Evolutionary conservation across 2,329 filamentous ascomycete species (phyloP), one percentile per base, ranked within the genome.

Genomic region (Diaporthe sp.): DNA sequence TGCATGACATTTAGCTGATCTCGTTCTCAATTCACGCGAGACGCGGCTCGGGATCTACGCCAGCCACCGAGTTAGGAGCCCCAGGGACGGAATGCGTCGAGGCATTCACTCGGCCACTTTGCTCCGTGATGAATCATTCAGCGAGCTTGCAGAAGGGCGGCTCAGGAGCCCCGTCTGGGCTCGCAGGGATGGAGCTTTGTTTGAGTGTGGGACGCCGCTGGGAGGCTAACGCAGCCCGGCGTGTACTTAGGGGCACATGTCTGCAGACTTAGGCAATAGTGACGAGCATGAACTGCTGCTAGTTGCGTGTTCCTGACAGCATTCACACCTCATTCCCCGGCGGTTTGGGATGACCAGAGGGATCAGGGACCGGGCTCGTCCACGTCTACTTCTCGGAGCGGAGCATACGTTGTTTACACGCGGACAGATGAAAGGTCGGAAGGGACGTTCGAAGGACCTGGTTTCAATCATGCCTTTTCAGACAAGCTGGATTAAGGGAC

Each of bases 101-200:
- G 5, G 27, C 30, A 50, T 10, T 47, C 44, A 47, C 27, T 35
- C 44, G 39, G 63, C 63, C 37, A 17, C 32, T 53, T 19, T 68
- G n/a, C 63, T 39, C 32, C 32, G 8, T 68, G 63, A 68, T 68
- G 63, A 68, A 53, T 68, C 56, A 61, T 71, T 39, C 55, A 32
- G 30, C 37, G 42, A 44, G 44, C 61, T 50, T 37, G 42, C 27
- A 12, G 15, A 25, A 13, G 22, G 17, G 44, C 58, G 58, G 58
- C 37, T 44, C 58, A 47, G 25, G 25, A 47, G 17, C 10, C 15
- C 47, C 19, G 22, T 65, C 42, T 19, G 32, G 5, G 25, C 70
- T 50, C 53, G 44, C 70, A 72, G 56, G 70, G 70, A 72, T 72
- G 47, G 12, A 72, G 70, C 70, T 72, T 37, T 53, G 56, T 42